Evolutionary conservation across 768 basidiomycete genomes (phyloP), one percentile per base, ranked within the genome.

Genomic region (Floccularia luteovirens): DNA sequence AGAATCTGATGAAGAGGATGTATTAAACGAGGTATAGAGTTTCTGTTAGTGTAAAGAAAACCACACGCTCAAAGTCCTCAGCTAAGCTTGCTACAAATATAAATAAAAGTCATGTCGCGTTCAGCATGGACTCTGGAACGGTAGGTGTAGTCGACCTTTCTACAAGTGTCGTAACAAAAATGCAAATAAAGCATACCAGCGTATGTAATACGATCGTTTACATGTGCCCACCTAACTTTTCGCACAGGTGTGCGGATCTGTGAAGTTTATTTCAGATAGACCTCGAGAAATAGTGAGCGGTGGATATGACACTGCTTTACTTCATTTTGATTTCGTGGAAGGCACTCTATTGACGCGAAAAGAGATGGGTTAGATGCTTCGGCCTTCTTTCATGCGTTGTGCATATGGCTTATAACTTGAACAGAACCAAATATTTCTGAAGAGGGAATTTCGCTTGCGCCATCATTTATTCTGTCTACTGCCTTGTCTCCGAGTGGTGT

Each of bases 201-300:
- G 88, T 90, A 47, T 27, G 75, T 60, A 6, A 22, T 36, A 3
- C 25, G 16, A 3, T 42, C 5, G 4, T 30, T n/a, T 24, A n/a
- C 32, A 14, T 28, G 6, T 25, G 39, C 35, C 42, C 38, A 38
- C 40, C 12, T 37, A 30, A 34, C 28, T 21, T 16, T 16, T 37
- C 31, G n/a, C 44, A 24, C 50, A 90, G 87, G 74, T 90, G 10
- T 86, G 82, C 34, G 78, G 75, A 8, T 70, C 72, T 13, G 77
- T 83, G 27, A 74, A 65, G 43, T 90, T 87, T 54, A 75, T 90
- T 43, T 80, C 84, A 5, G 72, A 72, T 52, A 68, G 85, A 17
- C 76, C 83, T 3, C 69, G 65, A 31, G 89, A 90, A 55, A 51
- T 88, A 10, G 67, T 91, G 17, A 87, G 82, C 44, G 86, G 77